Conservation (phyloP, 768 basidiomycete genomes). For the Asterophora lycoperdoides region DNA sequence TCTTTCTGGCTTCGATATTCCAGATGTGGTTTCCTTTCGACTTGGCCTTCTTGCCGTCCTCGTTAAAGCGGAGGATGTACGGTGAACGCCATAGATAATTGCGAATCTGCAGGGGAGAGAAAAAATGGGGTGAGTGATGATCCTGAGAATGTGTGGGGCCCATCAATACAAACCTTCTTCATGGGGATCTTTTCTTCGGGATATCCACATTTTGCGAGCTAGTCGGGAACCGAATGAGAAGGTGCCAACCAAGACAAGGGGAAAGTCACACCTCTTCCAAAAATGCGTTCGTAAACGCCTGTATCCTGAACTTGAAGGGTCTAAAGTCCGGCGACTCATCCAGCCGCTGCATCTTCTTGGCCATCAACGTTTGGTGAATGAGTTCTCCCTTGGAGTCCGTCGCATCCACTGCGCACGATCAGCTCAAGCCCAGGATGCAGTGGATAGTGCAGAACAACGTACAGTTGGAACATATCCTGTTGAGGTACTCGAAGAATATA, state of each 20-base stretch:
- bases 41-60: slow-evolving; percentile 98
- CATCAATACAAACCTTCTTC: slow-evolving; percentile 69
- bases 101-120: slow-evolving; percentile 54
- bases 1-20: slow-evolving; percentile 95
- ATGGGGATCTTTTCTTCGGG: slow-evolving; percentile 93
- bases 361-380: slow-evolving; percentile 97
- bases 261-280: slow-evolving; percentile 69
- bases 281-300: slow-evolving; percentile 95
- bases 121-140: slow-evolving; percentile 1
- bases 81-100: slow-evolving; percentile 95
- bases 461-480: slow-evolving; percentile 86
- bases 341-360: slow-evolving; percentile 96
- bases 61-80: slow-evolving; percentile 94
- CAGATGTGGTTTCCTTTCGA: slow-evolving; percentile 99
- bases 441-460: slow-evolving; percentile 35
- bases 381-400: slow-evolving; percentile 94
- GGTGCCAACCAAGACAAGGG: neutral
- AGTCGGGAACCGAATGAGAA: neutral
- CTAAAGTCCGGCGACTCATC: slow-evolving; percentile 96
- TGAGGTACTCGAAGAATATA: slow-evolving; percentile 88
- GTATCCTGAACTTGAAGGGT: slow-evolving; percentile 98
- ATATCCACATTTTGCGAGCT: slow-evolving; percentile 84
- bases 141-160: slow-evolving; percentile 5
- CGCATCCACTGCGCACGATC: slow-evolving; percentile 65
- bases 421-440: slow-evolving; percentile 20